Evolutionary conservation across 2,329 filamentous ascomycete genomes (phyloP).

Genomic region (Aureobasidium uvarum): DNA sequence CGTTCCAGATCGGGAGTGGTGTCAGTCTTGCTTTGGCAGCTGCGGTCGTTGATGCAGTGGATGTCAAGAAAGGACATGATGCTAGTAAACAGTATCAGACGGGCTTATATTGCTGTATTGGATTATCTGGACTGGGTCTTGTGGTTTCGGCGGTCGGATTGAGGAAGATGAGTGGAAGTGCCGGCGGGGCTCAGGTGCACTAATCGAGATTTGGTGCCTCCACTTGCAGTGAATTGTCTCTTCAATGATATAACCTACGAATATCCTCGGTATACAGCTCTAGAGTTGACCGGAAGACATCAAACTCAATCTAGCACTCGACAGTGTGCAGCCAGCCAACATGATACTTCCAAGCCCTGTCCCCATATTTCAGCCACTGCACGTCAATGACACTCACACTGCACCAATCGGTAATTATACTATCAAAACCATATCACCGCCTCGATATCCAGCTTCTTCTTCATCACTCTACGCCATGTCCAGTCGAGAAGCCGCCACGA

Average conservation of each 20-base stretch:
- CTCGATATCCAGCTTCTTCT: background rate
- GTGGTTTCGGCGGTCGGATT: constrained; percentile 25
- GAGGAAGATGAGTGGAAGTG: background rate
- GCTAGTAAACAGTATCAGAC: constrained; percentile 42
- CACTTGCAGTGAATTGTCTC: too few species aligned
- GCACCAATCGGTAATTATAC: background rate
- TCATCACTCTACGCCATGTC: background rate
- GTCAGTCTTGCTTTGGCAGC: constrained; percentile 44
- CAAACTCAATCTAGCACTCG: background rate
- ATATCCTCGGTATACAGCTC: background rate
- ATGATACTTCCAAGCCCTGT: background rate
- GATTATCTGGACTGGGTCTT: constrained; percentile 42
- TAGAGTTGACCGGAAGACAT: background rate
- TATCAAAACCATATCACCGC: background rate
- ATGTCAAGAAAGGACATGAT: constrained; percentile 40
- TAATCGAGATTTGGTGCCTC: background rate
- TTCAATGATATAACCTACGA: background rate
- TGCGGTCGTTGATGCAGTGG: constrained; percentile 43
- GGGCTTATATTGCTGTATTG: constrained; percentile 46
- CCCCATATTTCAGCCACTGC: background rate
- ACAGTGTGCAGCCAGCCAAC: background rate
- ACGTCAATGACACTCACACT: background rate
- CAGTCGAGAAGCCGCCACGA: background rate
- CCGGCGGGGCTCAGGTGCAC: constrained; percentile 4
- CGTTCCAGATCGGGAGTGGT: constrained; percentile 46